Evolutionary conservation across 495 filamentous ascomycete genomes (phyloP), one percentile per base, ranked within the genome.

Genomic region (Penicillium steckii): DNA sequence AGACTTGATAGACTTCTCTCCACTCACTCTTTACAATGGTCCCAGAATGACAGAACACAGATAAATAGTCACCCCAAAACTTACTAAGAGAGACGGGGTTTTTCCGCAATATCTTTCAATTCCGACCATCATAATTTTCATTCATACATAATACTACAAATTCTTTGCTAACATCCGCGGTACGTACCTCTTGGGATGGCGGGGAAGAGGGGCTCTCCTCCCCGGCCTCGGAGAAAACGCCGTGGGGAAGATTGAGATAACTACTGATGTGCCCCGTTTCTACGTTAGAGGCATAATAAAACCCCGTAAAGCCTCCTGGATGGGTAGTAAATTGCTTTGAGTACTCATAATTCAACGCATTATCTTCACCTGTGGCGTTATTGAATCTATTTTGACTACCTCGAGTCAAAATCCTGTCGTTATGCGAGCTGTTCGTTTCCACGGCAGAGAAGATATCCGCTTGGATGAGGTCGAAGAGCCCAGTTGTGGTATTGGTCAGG

Each of bases 401-500:
- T n/a, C n/a, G n/a, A n/a, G n/a, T n/a, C 27, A 29, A 29, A 29
- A 12, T 18, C 10, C 8, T n/a, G 12, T 8, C 44, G 69, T 40
- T 29, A 78, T 76, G 74, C 66, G 72, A 59, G 73, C 74, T 6
- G 61, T 75, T 40, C 60, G 71, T 2, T 78, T 72, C 53, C 67
- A 78, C 48, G 72, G 71, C 15, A 53, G 65, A 45, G 56, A 56
- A 10, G 71, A 78, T 50, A 57, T 76, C 52, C 66, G 72, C 19
- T 42, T 78, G 9, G 72, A 75, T 15, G 59, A 75, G 21, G 59
- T 78, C 15, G 59, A 66, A 29, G 67, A 74, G 46, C 73, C 74
- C 15, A 41, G 50, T 21, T 77, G 73, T 51, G 69, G 60, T 4
- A 43, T 53, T 43, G 67, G 62, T 10, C 66, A 77, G 30, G 67